A percentile compares a stretch with the other conserved stretches of the same genome.
Conservation (phyloP, 805 yeast species). For the Lipomyces orientalis region DNA sequence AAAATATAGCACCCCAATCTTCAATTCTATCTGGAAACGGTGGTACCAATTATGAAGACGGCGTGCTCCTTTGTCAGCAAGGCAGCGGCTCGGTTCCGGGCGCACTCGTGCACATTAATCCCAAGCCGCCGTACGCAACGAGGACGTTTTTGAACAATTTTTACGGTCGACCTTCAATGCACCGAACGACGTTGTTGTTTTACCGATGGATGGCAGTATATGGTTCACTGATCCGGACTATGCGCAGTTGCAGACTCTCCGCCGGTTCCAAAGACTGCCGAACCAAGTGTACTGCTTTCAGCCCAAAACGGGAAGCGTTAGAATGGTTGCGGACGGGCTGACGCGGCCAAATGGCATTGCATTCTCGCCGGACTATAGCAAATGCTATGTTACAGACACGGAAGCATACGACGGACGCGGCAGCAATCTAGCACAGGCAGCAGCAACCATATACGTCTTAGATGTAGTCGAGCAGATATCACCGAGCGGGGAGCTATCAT, state of each 20-base stretch:
- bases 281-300: constrained; percentile 51
- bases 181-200: constrained; percentile 41
- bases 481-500: constrained; percentile 14
- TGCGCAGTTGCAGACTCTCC: constrained; percentile 36
- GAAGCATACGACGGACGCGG: constrained; percentile 31
- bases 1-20: constrained; percentile 33
- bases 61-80: constrained; percentile 39
- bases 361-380: constrained; percentile 52
- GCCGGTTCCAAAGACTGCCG: constrained; percentile 33
- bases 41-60: constrained; percentile 37
- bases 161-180: constrained; percentile 41
- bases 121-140: constrained; percentile 31
- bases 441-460: constrained; percentile 40
- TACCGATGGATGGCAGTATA: constrained; percentile 36
- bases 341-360: constrained; percentile 76
- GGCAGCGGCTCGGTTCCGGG: constrained; percentile 37
- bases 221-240: constrained; percentile 44
- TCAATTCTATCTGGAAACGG: constrained; percentile 38
- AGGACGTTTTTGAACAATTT: constrained; percentile 35
- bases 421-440: constrained; percentile 11
- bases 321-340: constrained; percentile 49
- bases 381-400: constrained; percentile 58
- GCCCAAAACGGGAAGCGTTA: constrained; percentile 34
- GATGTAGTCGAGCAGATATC: constrained; percentile 35
- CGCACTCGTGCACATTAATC: constrained; percentile 36